phyloP scores from a whole-genome alignment of 2,329 filamentous ascomycete genomes.

The Aspergillus sp. region DNA sequence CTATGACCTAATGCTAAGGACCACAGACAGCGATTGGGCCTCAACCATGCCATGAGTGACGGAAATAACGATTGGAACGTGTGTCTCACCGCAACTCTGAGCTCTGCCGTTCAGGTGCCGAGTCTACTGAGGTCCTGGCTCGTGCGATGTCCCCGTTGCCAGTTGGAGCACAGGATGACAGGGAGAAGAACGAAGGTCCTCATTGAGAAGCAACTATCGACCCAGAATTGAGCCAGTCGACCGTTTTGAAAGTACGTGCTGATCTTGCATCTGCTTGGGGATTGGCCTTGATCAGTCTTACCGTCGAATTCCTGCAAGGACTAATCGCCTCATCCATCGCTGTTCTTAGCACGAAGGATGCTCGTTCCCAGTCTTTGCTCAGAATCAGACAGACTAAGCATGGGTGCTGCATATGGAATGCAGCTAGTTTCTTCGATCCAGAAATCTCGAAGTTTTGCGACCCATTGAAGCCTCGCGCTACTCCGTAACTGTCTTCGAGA shows the following conservation, averaged over 20 bases:
- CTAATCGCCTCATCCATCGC: background rate
- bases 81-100: constrained; percentile 19
- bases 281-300: constrained; percentile 16
- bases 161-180: constrained; percentile 3
- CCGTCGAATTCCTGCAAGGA: constrained; percentile 25
- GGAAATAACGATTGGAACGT: constrained; percentile 3
- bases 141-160: background rate
- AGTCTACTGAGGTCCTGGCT: background rate
- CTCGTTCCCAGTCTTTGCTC: constrained; percentile 7
- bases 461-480: constrained; percentile 8
- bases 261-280: constrained; percentile 21
- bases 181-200: constrained; percentile 7
- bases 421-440: constrained; percentile 21
- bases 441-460: constrained; percentile 11
- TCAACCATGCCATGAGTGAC: constrained; percentile 2
- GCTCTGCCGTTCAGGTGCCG: constrained; percentile 7
- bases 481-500: constrained; percentile 7
- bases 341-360: constrained; percentile 2
- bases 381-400: constrained; percentile 11
- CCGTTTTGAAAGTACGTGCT: constrained; percentile 19
- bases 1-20: constrained; percentile 6
- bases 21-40: constrained; percentile 1
- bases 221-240: background rate
- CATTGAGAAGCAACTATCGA: constrained; percentile 3
- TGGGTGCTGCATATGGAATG: constrained; percentile 12